These are phyloP conservation scores for Heracleum sosnowskyi DNA, from an alignment of 129 eudicot species.

Conservation along the genomic window DNA sequence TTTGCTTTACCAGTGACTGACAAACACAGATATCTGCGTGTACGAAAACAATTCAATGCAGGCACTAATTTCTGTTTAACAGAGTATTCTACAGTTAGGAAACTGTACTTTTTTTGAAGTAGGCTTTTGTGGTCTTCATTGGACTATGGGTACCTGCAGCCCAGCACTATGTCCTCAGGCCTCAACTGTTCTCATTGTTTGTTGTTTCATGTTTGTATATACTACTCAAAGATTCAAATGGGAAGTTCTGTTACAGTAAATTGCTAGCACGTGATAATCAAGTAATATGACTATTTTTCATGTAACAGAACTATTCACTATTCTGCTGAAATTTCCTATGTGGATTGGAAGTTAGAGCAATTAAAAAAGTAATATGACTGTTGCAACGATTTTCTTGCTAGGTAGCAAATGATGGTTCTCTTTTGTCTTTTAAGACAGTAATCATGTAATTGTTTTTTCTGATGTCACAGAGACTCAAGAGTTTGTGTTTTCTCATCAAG, in stretches of 20 bases:
- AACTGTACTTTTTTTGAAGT: neutral
- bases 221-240: too few species aligned
- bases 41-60: neutral
- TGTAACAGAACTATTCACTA: neutral
- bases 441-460: neutral
- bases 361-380: neutral
- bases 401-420: neutral
- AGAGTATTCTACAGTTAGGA: neutral
- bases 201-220: too few species aligned
- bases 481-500: neutral
- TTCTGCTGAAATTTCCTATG: neutral
- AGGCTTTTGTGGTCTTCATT: too few species aligned
- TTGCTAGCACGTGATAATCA: neutral
- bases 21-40: neutral
- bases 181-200: neutral
- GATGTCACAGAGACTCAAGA: neutral
- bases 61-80: neutral
- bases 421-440: neutral
- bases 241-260: neutral
- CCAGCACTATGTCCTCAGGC: neutral
- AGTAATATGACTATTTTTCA: neutral
- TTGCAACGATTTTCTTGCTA: neutral
- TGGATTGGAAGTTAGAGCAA: neutral
- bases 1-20: neutral
- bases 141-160: too few species aligned